Base-by-base conservation (phyloP, 2,329 filamentous ascomycete species). In the Exophiala xenobiotica region DNA sequence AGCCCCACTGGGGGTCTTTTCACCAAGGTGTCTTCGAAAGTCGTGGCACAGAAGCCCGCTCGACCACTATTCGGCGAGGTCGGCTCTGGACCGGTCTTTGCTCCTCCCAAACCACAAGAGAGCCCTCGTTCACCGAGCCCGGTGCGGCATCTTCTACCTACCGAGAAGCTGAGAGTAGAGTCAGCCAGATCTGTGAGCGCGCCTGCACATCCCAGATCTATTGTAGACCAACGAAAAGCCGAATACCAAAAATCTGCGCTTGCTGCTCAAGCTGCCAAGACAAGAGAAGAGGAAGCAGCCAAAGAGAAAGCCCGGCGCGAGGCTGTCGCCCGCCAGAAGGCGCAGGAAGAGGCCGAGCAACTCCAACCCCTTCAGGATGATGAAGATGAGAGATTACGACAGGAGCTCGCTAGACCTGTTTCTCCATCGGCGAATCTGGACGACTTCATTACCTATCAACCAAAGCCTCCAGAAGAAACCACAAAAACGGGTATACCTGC, bases 381-480 rank as follows among this genome's bases (percentile, higher is more conserved):
- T 40, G 74, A 77, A 54, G 74, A 76, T 54, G 74, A 76, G 51
- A 66, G 67, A 49, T 64, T 76, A 12, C 74, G 71, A 37, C 67
- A 68, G 29, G 71, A 76, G 38, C 66, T 77, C 42, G 67, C 68
- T 38, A 67, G 64, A 19, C 73, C 74, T 29, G 54, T 75, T 20
- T 66, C 70, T 27, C 70, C 73, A 2, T 69, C 68, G 11, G 67
- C 70, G 39, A 70, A 67, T 1, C 67, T 77, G 18, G 74, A 75
- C 54, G 70, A 73, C n/a, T 77, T 77, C 59, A 57, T 77, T 14
- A 70, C 73, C 12, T 73, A 75, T 50, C 73, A 76, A 44, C 70
- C 74, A 49, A 75, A 73, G 49, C 66, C 66, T 23, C 71, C 70
- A 6, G 65, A 71, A 43, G 71, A 70, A 6, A 65, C 65, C 39